Conservation (phyloP, 345 rosid species). For the Stellera chamaejasme region DNA sequence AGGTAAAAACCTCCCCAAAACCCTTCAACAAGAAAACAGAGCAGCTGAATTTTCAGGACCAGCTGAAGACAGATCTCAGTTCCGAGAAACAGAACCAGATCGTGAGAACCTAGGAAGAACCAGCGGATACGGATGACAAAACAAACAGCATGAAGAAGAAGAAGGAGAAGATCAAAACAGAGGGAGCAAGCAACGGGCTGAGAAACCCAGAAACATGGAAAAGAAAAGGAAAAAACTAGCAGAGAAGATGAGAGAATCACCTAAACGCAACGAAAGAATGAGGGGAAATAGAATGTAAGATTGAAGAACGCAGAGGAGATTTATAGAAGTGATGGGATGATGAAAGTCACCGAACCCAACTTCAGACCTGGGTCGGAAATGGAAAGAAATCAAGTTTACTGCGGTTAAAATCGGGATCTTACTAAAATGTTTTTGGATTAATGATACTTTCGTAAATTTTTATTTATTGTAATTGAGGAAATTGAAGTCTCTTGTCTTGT, state of each 20-base stretch:
- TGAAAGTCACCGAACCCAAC: not conserved
- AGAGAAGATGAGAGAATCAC: constrained; percentile 10
- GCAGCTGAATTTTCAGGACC: not conserved
- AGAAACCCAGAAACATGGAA: not conserved
- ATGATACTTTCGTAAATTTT: not conserved
- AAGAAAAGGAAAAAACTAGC: not conserved
- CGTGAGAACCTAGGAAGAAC: not conserved
- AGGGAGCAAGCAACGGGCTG: not conserved
- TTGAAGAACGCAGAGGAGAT: not conserved
- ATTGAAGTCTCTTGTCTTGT: too few species aligned
- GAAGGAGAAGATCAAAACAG: not conserved
- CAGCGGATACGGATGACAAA: not conserved
- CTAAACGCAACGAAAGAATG: constrained; percentile 13
- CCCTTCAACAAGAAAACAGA: not conserved
- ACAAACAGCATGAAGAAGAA: not conserved
- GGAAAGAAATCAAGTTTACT: not conserved
- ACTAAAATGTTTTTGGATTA: not conserved
- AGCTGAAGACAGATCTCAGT: not conserved
- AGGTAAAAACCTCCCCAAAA: not conserved
- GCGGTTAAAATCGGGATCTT: constrained; percentile 1
- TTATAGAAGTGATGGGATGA: constrained; percentile 9
- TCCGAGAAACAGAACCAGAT: not conserved
- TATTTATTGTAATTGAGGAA: not conserved
- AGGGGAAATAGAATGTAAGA: constrained; percentile 8
- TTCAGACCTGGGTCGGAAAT: not conserved